Conservation (phyloP, 2,329 filamentous ascomycete species). For the Aspergillus chevalieri region DNA sequence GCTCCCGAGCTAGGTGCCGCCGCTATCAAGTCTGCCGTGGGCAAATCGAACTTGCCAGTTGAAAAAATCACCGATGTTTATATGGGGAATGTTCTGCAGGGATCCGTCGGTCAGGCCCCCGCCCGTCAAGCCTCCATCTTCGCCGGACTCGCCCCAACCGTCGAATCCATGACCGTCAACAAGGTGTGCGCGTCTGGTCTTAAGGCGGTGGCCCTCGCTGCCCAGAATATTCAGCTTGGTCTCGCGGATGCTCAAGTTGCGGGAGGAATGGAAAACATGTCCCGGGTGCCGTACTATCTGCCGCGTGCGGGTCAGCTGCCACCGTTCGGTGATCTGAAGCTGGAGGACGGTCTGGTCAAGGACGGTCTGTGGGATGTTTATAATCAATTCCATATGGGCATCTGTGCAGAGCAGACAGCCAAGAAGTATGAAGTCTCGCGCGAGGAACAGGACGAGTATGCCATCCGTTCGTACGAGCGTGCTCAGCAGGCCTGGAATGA, state of each 20-base stretch:
- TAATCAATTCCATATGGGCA: constrained; percentile 95
- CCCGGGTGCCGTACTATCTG: constrained; percentile 83
- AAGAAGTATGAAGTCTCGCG: constrained; percentile 77
- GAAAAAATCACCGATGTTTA: constrained; percentile 86
- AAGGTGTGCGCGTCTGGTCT: constrained; percentile 96
- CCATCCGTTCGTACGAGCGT: constrained; percentile 80
- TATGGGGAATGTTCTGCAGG: constrained; percentile 93
- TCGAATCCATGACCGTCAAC: constrained; percentile 91
- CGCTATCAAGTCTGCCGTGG: constrained; percentile 84
- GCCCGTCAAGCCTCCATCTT: constrained; percentile 87
- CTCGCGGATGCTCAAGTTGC: constrained; percentile 82
- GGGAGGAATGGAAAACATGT: constrained; percentile 98
- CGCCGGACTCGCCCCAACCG: constrained; percentile 70
- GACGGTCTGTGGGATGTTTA: constrained; percentile 96
- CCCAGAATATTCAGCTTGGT: constrained; percentile 90
- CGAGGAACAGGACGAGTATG: constrained; percentile 85
- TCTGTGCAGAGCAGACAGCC: constrained; percentile 89
- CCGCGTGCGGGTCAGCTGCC: constrained; percentile 75
- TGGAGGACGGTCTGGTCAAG: constrained; percentile 89
- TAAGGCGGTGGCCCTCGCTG: constrained; percentile 84
- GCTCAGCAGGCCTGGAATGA: constrained; percentile 84
- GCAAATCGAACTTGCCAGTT: constrained; percentile 75
- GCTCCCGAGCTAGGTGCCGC: constrained; percentile 84
- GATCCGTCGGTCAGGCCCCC: constrained; percentile 76
- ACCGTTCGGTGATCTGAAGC: constrained; percentile 76